These are phyloP conservation scores for Fagus crenata DNA, from an alignment of 306 rosid genomes.

Conservation along the genomic window DNA sequence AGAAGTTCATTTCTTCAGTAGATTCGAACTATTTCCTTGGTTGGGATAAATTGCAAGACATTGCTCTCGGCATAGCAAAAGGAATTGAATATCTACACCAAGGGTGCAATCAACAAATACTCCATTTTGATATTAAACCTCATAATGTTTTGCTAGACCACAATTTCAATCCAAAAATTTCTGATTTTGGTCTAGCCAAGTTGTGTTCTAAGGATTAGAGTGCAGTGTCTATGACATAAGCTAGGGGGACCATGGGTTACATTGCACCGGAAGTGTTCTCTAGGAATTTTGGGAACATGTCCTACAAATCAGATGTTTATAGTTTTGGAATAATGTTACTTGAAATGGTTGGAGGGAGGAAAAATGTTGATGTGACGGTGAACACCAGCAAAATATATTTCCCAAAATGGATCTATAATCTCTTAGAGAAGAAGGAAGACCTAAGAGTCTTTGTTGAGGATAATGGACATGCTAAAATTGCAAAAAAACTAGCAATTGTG, in stretches of 20 bases:
- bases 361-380: neutral
- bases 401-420: slow-evolving; percentile 44
- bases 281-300: slow-evolving; percentile 36
- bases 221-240: slow-evolving; percentile 16
- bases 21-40: slow-evolving; percentile 23
- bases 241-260: slow-evolving; percentile 40
- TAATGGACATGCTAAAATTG: slow-evolving; percentile 19
- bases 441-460: slow-evolving; percentile 1
- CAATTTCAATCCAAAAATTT: slow-evolving; percentile 35
- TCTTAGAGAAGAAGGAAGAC: slow-evolving; percentile 17
- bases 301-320: slow-evolving; percentile 40
- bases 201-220: slow-evolving; percentile 34
- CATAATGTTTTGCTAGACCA: slow-evolving; percentile 37
- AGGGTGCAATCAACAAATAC: slow-evolving; percentile 42
- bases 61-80: slow-evolving; percentile 36
- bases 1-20: slow-evolving; percentile 31
- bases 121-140: slow-evolving; percentile 44
- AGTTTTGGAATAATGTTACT: slow-evolving; percentile 39
- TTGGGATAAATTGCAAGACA: slow-evolving; percentile 37
- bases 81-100: slow-evolving; percentile 39
- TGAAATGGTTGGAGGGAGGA: slow-evolving; percentile 40
- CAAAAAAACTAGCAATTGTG: slow-evolving; percentile 32
- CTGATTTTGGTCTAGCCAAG: slow-evolving; percentile 44
- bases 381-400: slow-evolving; percentile 7
- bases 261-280: slow-evolving; percentile 43